Base-by-base conservation (phyloP, 1,284 basidiomycete genomes). In the Cystobasidium slooffiae region DNA sequence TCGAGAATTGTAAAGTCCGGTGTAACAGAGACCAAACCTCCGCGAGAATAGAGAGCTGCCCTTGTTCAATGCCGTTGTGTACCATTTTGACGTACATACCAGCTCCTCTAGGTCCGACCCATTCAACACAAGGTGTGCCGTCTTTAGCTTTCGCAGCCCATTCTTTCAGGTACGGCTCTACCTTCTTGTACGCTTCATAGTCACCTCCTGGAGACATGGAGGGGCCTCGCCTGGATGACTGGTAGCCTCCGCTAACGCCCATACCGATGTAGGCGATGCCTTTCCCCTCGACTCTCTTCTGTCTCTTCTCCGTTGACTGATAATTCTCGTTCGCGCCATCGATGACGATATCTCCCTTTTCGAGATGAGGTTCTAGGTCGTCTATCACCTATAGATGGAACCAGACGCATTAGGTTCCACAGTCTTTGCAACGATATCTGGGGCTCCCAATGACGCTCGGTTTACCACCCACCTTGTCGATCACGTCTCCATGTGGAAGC, bases 321-420 rank as follows among this genome's bases (percentile, higher is more conserved):
- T 92, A 99, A 86, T 98, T 94, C 73, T 95, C 98, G 87, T 99
- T 99, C 44, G 97, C 96, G 81, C 97, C 97, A 84, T 99, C 96
- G 81, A 99, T 97, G 86, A 99, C 89, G 86, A 99, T 98, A 85
- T 98, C 87, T 75, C 86, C 87, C 84, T 87, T 85, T 82, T 87
- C 86, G 77, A 88, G 84, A 83, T 84, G 82, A 63, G 86, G 86
- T 75, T 84, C 81, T 18, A 82, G 62, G 37, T 82, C 76, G 1
- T 80, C 77, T 66, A 79, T 37, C 22, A 82, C 31, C 31, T 31
- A 31, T 31, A 5, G 5, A 31, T 31, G 31, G 2, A 31, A 31
- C 31, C 5, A 31, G 5, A 31, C 31, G 31, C 31, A 31, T 31
- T 5, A 31, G 31, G 2, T 31, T 31, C 31, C 31, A 2, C 2